phyloP scores from a whole-genome alignment of 2,329 filamentous ascomycete species.

The Aspergillus sojae region DNA sequence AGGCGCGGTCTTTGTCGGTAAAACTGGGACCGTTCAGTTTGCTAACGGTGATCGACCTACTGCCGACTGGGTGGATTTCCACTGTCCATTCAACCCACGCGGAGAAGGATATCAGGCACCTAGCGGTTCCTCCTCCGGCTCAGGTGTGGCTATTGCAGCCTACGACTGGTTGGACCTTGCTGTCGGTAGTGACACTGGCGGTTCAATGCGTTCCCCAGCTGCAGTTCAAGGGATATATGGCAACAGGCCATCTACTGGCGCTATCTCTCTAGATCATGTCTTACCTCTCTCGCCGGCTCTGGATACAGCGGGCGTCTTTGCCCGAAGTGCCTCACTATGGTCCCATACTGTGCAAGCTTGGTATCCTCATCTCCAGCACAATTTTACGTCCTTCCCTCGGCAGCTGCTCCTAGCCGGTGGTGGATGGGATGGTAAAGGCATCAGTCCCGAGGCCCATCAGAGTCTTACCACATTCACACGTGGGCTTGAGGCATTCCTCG shows the following conservation, averaged over 20 bases:
- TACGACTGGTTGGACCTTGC: constrained; percentile 38
- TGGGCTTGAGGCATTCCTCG: constrained; percentile 28
- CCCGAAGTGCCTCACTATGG: constrained; percentile 28
- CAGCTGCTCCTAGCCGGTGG: constrained; percentile 16
- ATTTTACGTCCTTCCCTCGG: constrained; percentile 26
- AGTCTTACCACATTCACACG: constrained; percentile 26
- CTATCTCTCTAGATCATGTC: constrained; percentile 23
- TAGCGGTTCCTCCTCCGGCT: constrained; percentile 24
- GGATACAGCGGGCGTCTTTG: constrained; percentile 35
- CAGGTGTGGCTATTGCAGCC: constrained; percentile 28
- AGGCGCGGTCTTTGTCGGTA: constrained; percentile 54
- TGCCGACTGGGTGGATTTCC: constrained; percentile 39
- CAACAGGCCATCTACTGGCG: constrained; percentile 29
- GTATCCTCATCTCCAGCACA: constrained; percentile 20
- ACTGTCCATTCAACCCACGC: constrained; percentile 42
- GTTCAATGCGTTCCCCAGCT: constrained; percentile 31
- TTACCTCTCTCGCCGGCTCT: constrained; percentile 31
- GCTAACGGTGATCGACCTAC: constrained; percentile 34
- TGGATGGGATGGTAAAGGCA: constrained; percentile 2
- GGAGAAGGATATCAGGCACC: constrained; percentile 38
- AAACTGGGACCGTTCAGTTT: constrained; percentile 39
- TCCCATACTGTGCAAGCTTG: constrained; percentile 18
- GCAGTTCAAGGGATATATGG: constrained; percentile 32
- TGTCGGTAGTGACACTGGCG: constrained; percentile 30
- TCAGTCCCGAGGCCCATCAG: constrained; percentile 25